Evolutionary conservation across 2,329 filamentous ascomycete species (phyloP), one percentile per base, ranked within the genome.

Genomic region (Metarhizium guizhouense): DNA sequence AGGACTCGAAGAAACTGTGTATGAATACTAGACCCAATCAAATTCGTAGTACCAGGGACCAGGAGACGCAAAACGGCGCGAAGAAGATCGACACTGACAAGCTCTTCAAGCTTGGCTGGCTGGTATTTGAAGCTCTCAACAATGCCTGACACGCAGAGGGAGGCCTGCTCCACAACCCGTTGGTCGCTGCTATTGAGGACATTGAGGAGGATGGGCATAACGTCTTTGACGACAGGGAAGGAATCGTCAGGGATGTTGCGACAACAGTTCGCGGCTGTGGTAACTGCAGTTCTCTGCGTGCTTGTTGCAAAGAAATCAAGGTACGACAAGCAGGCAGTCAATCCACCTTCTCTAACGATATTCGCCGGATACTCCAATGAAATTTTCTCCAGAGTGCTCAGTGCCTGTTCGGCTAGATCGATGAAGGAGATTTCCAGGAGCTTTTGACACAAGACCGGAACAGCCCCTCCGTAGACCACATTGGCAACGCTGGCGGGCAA

Each of bases 301-400:
- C 93, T 94, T 0, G 94, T 99, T 16, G 93, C 88, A 66, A 99
- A 99, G 73, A 99, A 99, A 68, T 99, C 94, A 56, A 99, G 81
- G 68, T 94, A 97, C 0, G 90, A 95, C 61, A 99, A 75, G 66
- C 94, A 99, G n/a, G 94, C 94, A 1, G 90, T 95, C 59, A 99
- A 77, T 11, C 94, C 94, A 51, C 94, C 95, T 73, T 97, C 94
- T 53, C 92, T 88, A 48, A 99, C 94, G 63, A 99, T 99, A 55
- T 90, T 91, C 4, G 88, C 86, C 1, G 94, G 94, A 67, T 96
- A 99, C 67, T 99, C 94, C 56, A 93, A 84, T 0, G 94, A 99
- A 52, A 99, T 96, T 73, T 97, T 99, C 68, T 97, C 92, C 54
- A 99, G 77, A 0, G 94, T 99, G 74, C 91, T 99, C 52, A 99